Percentiles rank a stretch among this genome's conserved stretches.
Conservation (phyloP, 768 basidiomycete genomes). For the Fistulinella prunicolor region DNA sequence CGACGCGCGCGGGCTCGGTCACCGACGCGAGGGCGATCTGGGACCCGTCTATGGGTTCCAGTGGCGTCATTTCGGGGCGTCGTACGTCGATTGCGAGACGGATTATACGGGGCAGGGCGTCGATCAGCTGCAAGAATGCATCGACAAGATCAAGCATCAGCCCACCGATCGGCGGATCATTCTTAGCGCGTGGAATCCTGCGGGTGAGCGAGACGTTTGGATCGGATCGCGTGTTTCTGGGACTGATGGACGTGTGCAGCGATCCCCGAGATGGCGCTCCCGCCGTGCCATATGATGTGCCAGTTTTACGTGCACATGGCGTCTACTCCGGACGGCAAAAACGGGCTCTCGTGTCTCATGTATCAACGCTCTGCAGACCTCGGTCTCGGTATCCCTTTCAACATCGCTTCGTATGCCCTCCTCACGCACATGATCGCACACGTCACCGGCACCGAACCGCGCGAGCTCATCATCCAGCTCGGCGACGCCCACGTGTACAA, state of each 20-base stretch:
- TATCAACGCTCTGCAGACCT: constrained; percentile 97
- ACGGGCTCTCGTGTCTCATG: constrained; percentile 90
- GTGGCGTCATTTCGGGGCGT: constrained; percentile 93
- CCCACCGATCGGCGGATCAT: constrained; percentile 95
- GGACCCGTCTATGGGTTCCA: constrained; percentile 98
- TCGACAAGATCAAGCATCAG: constrained; percentile 87
- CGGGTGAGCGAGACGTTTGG: constrained; percentile 51
- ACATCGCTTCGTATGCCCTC: constrained; percentile 97
- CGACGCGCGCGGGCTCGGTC: constrained; percentile 76
- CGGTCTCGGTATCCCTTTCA: constrained; percentile 97
- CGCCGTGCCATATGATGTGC: constrained; percentile 98
- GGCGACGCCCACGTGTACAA: constrained; percentile 97
- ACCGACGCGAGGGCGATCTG: constrained; percentile 86
- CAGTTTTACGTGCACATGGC: constrained; percentile 98
- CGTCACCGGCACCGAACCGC: constrained; percentile 80
- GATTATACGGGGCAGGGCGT: constrained; percentile 84
- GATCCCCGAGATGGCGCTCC: constrained; percentile 91
- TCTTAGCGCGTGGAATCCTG: constrained; percentile 96
- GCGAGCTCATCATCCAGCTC: constrained; percentile 92
- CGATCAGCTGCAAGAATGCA: constrained; percentile 88
- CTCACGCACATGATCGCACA: constrained; percentile 98
- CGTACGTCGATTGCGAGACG: constrained; percentile 68
- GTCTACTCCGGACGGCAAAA: constrained; percentile 45
- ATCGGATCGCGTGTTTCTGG: not conserved
- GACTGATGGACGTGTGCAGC: constrained; percentile 46